Base-by-base conservation (phyloP, 2,329 filamentous ascomycete species). In the Venturia aucupariae region DNA sequence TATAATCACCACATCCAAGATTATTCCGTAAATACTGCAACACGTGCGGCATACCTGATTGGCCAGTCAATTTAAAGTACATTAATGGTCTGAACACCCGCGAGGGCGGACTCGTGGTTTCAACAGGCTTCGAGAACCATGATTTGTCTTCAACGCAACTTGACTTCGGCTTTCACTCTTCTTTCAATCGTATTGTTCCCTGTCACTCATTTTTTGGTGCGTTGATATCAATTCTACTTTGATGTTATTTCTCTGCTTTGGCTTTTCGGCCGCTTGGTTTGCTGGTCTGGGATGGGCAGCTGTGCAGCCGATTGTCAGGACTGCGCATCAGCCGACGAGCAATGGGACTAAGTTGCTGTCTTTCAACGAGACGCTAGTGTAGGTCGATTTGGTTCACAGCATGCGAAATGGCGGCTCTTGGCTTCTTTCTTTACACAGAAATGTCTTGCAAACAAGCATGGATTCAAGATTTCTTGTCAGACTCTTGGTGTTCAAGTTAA, bases 281-380 rank as follows among this genome's bases (percentile, higher is more conserved):
- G 51, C 17, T 3, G 30, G 30, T 19, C 3, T 60, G 35, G 59
- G 6, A 10, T 8, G 15, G n/a, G 44, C 44, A n/a, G 60, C 24
- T n/a, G 60, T 48, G 24, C 32, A 61, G 35, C 38, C 38, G 60
- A 62, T 62, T 39, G 44, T 62, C 7, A 80, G 84, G 39, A 74
- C 79, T 61, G 81, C 84, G 10, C 76, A 80, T 66, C 81, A 84
- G 63, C 84, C 85, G 4, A 76, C 77, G 4, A 83, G 84, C 27
- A 81, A 80, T 66, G 84, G 84, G 8, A 76, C 80, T 38, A 82
- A 81, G 61, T 77, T 85, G 7, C 74, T 87, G 65, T 82, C 77
- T 0, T 88, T 83, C 78, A 86, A 86, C 71, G 86, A 84, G 0
- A 81, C 82, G 11, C 75, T 80, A 0, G 15, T 32, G 51, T 55